phyloP scores from a whole-genome alignment of 2,329 filamentous ascomycete genomes.

The Nemania abortiva region DNA sequence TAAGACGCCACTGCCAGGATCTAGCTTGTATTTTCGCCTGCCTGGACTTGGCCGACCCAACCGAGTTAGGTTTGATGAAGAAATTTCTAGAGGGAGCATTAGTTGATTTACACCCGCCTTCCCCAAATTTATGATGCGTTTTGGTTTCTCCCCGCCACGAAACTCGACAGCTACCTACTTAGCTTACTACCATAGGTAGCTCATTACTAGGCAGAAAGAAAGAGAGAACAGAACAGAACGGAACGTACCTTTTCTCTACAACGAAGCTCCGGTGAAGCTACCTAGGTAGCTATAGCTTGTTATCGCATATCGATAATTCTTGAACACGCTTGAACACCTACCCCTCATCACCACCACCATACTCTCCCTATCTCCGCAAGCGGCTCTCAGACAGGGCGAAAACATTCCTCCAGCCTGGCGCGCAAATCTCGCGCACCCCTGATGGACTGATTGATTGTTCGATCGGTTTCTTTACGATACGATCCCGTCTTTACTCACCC shows the following conservation, averaged over 20 bases:
- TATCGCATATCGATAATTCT: not conserved
- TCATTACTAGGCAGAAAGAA: not conserved
- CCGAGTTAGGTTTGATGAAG: not conserved
- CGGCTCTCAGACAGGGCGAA: not conserved
- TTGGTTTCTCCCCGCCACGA: conserved; percentile 19
- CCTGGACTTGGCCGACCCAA: not conserved
- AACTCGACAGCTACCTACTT: conserved; percentile 12
- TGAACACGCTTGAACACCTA: too few relatives aligned
- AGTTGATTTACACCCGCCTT: conserved; percentile 2
- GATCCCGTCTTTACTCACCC: not conserved
- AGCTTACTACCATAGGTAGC: too few relatives aligned
- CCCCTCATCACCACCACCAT: not conserved
- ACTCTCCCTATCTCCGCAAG: not conserved
- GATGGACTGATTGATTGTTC: conserved; percentile 25
- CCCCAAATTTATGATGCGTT: conserved; percentile 35
- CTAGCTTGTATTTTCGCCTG: conserved; percentile 16
- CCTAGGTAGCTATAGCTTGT: not conserved
- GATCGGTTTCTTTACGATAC: not conserved
- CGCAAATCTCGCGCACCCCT: conserved; percentile 21
- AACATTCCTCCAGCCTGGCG: not conserved
- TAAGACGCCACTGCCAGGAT: conserved; percentile 23
- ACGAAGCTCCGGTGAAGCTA: conserved; percentile 1
- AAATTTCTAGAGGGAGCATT: conserved; percentile 31
- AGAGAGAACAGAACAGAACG: not conserved
- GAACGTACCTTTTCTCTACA: not conserved